phyloP scores from a whole-genome alignment of 106 monocot genomes.

The Apostasia shenzhenica region DNA sequence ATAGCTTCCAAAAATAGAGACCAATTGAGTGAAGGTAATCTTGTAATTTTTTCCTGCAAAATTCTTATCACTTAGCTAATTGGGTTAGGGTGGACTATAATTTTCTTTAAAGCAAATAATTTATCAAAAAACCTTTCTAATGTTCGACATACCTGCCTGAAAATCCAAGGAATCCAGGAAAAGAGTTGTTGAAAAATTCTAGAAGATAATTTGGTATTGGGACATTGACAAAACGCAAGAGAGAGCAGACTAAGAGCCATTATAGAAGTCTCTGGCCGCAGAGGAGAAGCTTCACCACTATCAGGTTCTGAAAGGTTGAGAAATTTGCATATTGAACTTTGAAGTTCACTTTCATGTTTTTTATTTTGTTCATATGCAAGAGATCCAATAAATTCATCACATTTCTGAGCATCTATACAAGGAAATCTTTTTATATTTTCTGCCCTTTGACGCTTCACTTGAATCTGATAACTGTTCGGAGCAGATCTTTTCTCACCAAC shows the following conservation, averaged over 20 bases:
- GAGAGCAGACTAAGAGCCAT: slow-evolving; percentile 57
- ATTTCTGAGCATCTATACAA: slow-evolving; percentile 4
- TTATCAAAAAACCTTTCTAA: background rate
- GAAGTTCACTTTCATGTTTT: slow-evolving; percentile 30
- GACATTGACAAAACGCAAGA: slow-evolving; percentile 43
- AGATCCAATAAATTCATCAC: slow-evolving; percentile 10
- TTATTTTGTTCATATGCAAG: slow-evolving; percentile 13
- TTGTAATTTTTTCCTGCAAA: slow-evolving; percentile 41
- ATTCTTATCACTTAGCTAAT: background rate
- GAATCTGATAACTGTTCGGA: slow-evolving; percentile 10
- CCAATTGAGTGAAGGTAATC: slow-evolving; percentile 38
- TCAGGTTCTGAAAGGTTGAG: slow-evolving; percentile 36
- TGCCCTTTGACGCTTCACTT: slow-evolving; percentile 51
- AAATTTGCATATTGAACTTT: slow-evolving; percentile 30
- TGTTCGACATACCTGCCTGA: slow-evolving; percentile 48
- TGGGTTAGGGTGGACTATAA: slow-evolving; percentile 1
- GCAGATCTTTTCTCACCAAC: slow-evolving; percentile 56
- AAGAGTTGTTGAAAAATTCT: slow-evolving; percentile 49
- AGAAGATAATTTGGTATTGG: slow-evolving; percentile 24
- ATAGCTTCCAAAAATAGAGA: slow-evolving; percentile 64
- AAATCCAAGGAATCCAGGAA: slow-evolving; percentile 88
- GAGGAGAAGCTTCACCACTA: slow-evolving; percentile 8
- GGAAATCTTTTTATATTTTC: slow-evolving; percentile 9
- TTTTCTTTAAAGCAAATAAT: background rate
- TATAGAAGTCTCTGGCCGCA: slow-evolving; percentile 47